Percentiles rank a stretch among this genome's conserved stretches.
Evolutionary conservation across 2,329 filamentous ascomycete species (phyloP).

Genomic region (Fusarium pseudonygamai): DNA sequence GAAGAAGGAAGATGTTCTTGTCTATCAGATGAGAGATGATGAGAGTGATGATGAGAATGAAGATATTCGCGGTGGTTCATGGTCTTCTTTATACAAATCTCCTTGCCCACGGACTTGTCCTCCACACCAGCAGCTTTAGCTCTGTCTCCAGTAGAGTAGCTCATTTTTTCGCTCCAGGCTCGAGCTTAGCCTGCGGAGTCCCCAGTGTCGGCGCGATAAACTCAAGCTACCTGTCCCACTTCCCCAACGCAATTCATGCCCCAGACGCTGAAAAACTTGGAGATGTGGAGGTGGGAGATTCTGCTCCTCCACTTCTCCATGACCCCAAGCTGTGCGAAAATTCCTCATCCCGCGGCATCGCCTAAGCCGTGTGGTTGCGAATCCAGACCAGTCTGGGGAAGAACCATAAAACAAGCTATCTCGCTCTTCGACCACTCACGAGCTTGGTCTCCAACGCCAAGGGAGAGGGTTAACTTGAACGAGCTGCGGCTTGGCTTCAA

Average conservation of each 20-base stretch:
- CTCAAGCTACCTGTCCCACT: slow-evolving; percentile 15
- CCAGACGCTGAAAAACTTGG: slow-evolving; percentile 18
- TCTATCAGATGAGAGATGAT: slow-evolving; percentile 11
- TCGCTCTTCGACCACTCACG: not conserved
- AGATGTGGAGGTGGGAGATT: slow-evolving; percentile 12
- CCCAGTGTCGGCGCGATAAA: not conserved
- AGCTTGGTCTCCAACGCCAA: not conserved
- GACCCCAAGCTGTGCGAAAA: slow-evolving; percentile 1
- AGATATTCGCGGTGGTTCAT: not conserved
- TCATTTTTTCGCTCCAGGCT: not conserved
- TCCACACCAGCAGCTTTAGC: not conserved
- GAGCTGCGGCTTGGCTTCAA: fast-evolving
- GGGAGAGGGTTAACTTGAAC: not conserved
- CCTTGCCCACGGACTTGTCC: not conserved
- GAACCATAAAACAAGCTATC: slow-evolving; percentile 36
- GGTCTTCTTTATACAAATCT: slow-evolving; percentile 32
- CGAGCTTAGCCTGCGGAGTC: not conserved
- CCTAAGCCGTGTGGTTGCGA: slow-evolving; percentile 3
- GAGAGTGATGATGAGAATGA: slow-evolving; percentile 14
- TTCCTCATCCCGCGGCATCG: slow-evolving; percentile 8
- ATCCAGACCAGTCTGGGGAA: slow-evolving; percentile 29
- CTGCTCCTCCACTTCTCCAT: slow-evolving; percentile 24
- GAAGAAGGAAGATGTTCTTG: not conserved
- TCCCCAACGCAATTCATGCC: slow-evolving; percentile 27
- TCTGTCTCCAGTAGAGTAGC: not conserved